Base-by-base conservation (phyloP, 1,284 basidiomycete genomes). In the Rhodotorula sp. region DNA sequence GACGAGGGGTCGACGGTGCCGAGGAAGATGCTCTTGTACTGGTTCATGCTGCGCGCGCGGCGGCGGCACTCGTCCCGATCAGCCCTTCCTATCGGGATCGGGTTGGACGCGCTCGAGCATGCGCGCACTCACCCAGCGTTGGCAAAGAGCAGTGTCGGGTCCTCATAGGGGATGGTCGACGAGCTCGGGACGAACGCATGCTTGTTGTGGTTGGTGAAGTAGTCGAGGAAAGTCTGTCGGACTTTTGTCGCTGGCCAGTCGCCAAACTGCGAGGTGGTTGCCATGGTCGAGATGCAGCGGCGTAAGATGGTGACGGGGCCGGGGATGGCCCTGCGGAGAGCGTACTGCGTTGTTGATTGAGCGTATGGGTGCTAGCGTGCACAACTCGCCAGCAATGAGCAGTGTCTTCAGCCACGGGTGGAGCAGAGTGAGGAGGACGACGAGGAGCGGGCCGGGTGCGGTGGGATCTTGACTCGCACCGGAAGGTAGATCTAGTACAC, bases 11-110 rank as follows among this genome's bases (percentile, higher is more conserved):
- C 94, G 68, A 94, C 94, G 9, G 91, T 96, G 73, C 95, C 95
- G 47, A 99, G 86, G 81, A 99, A 98, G 75, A 98, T 92, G 59
- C 91, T 84, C 84, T 99, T 98, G 85, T 92, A 98, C 89, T 96
- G 76, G 82, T 95, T 95, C 93, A 95, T 95, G 69, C 94, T 62
- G 68, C 67, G 51, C 10, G 39, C 19, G 5, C 6, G 19, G 51
- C 19, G 22, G 52, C n/a, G n/a, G n/a, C 5, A 17, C 4, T 44
- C 39, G 39, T 15, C 3, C 39, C 9, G 3, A 44, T 44, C 39
- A 44, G 39, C 39, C 39, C 39, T 13, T 13, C 11, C 39, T 15
- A 8, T 13, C 39, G 39, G 7, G 19, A 44, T 13, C 11, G 19
- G 39, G 13, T 17, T 39, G 22, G 32, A 20, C 6, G 4, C 36